Evolutionary conservation across 192 early-diverging fungal genomes (phyloP).

Genomic region (Rhizoclosmatium sp.): DNA sequence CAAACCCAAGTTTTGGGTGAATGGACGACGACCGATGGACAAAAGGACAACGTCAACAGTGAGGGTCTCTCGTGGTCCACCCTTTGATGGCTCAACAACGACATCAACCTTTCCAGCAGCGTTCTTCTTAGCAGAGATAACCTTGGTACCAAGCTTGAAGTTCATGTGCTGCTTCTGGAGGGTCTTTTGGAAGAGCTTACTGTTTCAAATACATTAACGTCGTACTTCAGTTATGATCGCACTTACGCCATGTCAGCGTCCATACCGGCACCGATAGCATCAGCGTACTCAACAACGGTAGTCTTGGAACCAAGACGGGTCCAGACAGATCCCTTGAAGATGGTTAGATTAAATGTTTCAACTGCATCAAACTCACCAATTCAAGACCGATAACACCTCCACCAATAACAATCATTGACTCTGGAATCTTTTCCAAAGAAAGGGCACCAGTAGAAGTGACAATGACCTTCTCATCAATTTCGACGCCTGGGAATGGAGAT

Average conservation of each 20-base stretch:
- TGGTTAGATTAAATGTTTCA: constrained; percentile 7
- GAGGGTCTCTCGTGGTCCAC: constrained; percentile 71
- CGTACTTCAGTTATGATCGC: not conserved
- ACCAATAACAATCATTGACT: constrained; percentile 99
- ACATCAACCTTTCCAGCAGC: constrained; percentile 87
- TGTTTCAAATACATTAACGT: not conserved
- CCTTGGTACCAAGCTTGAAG: constrained; percentile 98
- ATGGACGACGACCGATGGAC: constrained; percentile 93
- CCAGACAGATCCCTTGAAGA: constrained; percentile 89
- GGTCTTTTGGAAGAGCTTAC: constrained; percentile 85
- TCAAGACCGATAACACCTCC: constrained; percentile 99
- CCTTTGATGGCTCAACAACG: constrained; percentile 84
- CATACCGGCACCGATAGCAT: constrained; percentile 95
- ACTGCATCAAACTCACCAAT: constrained; percentile 54
- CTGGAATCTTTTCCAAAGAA: constrained; percentile 89
- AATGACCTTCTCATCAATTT: constrained; percentile 94
- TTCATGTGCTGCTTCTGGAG: constrained; percentile 96
- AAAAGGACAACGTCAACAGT: constrained; percentile 93
- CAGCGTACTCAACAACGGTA: constrained; percentile 94
- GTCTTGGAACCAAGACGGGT: constrained; percentile 92
- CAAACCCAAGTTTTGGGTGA: constrained; percentile 90
- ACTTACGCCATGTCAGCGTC: constrained; percentile 89
- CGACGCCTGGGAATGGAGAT: constrained; percentile 91
- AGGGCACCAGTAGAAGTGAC: constrained; percentile 98
- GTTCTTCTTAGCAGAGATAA: constrained; percentile 83